Evolutionary conservation across 441 rosid genomes (phyloP).

Genomic region (Pelargonium fulgidum): DNA sequence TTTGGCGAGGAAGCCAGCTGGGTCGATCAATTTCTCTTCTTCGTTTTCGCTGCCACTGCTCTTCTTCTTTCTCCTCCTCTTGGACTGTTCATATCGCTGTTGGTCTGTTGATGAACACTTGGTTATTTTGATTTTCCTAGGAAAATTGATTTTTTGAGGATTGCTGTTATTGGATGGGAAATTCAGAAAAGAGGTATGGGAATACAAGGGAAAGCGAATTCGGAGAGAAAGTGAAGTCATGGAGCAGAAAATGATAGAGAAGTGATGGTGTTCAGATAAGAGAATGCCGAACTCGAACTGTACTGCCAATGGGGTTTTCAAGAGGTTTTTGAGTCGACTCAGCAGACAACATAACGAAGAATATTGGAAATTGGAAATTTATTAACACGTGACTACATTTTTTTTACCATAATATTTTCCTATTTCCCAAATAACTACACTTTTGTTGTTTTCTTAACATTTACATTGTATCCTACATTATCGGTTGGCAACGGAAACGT

Average conservation of each 20-base stretch:
- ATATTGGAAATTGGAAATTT: no score
- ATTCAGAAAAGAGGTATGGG: conserved; percentile 22
- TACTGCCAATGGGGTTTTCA: not conserved
- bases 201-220: conserved; percentile 26
- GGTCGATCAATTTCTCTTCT: conserved; percentile 45
- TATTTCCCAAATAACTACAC: no score
- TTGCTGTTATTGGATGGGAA: conserved; percentile 22
- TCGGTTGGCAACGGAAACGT: no score
- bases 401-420: no score
- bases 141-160: conserved; percentile 23
- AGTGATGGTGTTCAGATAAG: conserved; percentile 18
- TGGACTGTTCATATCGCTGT: conserved; percentile 22
- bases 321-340: conserved; percentile 13
- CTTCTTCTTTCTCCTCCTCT: conserved; percentile 18
- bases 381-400: no score
- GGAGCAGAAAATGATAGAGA: not conserved
- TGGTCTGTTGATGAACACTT: conserved; percentile 38
- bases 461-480: no score
- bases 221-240: conserved; percentile 39
- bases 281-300: not conserved
- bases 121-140: conserved; percentile 21
- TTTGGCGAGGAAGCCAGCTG: conserved; percentile 65
- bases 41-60: conserved; percentile 30
- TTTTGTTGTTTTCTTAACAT: no score
- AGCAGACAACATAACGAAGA: not conserved